These are phyloP conservation scores for Yarrowia sp. DNA, from an alignment of 805 yeast species.

Conservation along the genomic window DNA sequence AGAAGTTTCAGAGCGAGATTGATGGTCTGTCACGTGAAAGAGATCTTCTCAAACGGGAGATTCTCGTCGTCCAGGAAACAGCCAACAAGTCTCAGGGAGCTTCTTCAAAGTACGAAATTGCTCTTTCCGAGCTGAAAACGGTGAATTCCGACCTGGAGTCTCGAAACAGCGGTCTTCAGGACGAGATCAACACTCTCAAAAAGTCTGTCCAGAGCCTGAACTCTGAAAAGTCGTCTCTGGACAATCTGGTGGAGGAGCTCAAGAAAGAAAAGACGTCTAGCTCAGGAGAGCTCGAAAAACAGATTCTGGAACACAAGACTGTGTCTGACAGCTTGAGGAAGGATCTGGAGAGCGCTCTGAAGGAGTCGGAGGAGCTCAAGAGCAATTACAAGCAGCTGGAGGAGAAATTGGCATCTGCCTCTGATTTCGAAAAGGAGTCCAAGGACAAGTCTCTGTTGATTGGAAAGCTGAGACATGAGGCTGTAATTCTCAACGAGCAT, in stretches of 20 bases:
- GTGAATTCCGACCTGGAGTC: constrained; percentile 7
- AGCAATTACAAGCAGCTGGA: constrained; percentile 50
- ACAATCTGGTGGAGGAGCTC: not conserved
- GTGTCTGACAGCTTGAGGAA: constrained; percentile 42
- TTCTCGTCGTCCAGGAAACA: constrained; percentile 13
- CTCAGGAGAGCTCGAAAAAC: constrained; percentile 23
- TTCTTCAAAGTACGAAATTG: constrained; percentile 47
- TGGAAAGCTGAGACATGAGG: constrained; percentile 94
- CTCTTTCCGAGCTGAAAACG: constrained; percentile 46
- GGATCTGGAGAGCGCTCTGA: constrained; percentile 42
- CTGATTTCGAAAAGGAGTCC: constrained; percentile 59
- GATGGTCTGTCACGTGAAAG: constrained; percentile 42
- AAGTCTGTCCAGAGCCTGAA: not conserved
- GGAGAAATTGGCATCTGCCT: constrained; percentile 46
- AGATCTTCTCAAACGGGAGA: constrained; percentile 45
- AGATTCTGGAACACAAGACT: constrained; percentile 25
- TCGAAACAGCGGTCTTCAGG: constrained; percentile 10
- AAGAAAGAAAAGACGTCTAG: not conserved
- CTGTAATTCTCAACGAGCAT: constrained; percentile 91
- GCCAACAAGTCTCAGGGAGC: constrained; percentile 29
- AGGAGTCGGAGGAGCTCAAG: constrained; percentile 43
- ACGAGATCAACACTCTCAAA: constrained; percentile 12
- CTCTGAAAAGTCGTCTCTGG: not conserved
- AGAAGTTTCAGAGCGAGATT: constrained; percentile 41
- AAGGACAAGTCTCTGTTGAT: constrained; percentile 77